A percentile compares a stretch with the other conserved stretches of the same genome.
Conservation (phyloP, 441 rosid species). For the Arabidopsis hybrid region DNA sequence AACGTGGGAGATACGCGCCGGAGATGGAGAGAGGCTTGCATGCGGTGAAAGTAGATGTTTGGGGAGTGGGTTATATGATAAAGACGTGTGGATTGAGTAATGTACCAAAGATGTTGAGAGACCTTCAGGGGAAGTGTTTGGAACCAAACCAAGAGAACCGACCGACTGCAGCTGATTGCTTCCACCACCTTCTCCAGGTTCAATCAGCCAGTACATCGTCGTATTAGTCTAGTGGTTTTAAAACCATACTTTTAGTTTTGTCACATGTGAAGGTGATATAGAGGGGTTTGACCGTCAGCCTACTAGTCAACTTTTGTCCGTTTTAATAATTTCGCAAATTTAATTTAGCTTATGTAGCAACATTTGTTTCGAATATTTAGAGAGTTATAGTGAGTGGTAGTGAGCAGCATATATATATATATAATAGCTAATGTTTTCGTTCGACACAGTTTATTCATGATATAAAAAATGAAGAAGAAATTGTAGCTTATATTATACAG, state of each 20-base stretch:
- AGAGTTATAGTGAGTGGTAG: no score
- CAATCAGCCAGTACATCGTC: conserved; percentile 65
- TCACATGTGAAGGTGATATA: conserved; percentile 15
- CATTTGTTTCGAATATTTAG: no score
- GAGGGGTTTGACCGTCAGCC: neutral
- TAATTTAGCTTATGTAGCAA: no score
- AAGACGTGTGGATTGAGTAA: conserved; percentile 73
- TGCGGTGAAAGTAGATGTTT: conserved; percentile 93
- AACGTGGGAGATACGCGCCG: conserved; percentile 74
- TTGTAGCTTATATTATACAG: neutral
- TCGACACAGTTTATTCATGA: no score
- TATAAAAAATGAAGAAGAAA: no score
- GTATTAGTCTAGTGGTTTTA: conserved; percentile 39
- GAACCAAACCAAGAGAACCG: conserved; percentile 90
- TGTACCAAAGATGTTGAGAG: conserved; percentile 78
- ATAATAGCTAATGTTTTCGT: no score
- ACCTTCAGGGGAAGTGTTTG: conserved; percentile 82
- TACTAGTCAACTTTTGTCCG: neutral
- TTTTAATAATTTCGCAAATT: no score
- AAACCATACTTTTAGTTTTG: neutral
- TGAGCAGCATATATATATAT: no score
- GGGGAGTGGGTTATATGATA: conserved; percentile 89
- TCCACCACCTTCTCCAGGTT: conserved; percentile 84
- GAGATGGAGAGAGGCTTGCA: conserved; percentile 93
- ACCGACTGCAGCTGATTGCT: conserved; percentile 97